Conservation (phyloP, 495 filamentous ascomycete genomes). For the Letharia lupina region DNA sequence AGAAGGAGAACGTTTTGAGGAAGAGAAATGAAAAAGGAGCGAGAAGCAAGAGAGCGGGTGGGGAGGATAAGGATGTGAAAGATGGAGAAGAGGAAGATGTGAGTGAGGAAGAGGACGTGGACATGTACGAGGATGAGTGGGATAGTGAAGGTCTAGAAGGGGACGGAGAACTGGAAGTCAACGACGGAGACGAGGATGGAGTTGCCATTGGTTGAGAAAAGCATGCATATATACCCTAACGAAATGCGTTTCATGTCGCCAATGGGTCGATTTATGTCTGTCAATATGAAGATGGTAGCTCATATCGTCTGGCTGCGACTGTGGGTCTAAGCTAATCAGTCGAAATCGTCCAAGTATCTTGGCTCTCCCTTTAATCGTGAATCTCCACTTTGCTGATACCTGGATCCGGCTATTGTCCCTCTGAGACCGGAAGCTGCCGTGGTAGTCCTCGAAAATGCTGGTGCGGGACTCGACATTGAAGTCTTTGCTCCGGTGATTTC, state of each 20-base stretch:
- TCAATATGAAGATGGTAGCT: not conserved
- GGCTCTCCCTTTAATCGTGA: not conserved
- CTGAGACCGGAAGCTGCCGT: not conserved
- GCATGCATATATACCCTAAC: not conserved
- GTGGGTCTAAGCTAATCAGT: not conserved
- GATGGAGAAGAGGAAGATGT: slow-evolving; percentile 48
- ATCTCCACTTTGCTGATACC: not conserved
- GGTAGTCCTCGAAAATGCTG: not conserved
- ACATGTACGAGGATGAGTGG: slow-evolving; percentile 43
- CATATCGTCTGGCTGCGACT: not conserved
- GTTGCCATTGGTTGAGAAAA: slow-evolving; percentile 25
- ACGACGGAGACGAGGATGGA: slow-evolving; percentile 45
- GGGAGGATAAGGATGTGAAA: slow-evolving; percentile 49
- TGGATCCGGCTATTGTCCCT: not conserved
- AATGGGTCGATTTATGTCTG: not conserved
- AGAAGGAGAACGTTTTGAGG: slow-evolving; percentile 44
- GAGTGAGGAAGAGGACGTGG: slow-evolving; percentile 44
- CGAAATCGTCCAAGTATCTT: not conserved
- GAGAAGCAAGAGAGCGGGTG: slow-evolving; percentile 36
- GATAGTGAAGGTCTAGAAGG: slow-evolving; percentile 54
- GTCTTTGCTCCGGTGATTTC: not conserved
- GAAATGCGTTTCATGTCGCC: not conserved
- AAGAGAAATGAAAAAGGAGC: slow-evolving; percentile 33
- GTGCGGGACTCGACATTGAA: slow-evolving; percentile 5
- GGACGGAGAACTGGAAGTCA: slow-evolving; percentile 44